Conservation (phyloP, 805 yeast genomes). For the Kluyveromyces wickerhamii region DNA sequence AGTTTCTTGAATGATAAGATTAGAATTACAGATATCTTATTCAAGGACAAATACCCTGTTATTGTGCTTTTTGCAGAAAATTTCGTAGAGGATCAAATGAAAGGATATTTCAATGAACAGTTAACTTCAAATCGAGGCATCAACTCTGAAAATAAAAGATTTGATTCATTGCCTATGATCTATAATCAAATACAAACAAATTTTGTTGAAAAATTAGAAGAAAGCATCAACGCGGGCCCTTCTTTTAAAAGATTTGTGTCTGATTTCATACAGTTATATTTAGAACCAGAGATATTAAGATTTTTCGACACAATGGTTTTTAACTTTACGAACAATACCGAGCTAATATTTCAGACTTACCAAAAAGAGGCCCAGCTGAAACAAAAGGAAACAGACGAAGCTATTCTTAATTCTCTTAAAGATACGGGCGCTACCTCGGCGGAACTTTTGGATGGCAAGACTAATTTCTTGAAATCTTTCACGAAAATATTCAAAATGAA, state of each 20-base stretch:
- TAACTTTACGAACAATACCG: slow-evolving; percentile 25
- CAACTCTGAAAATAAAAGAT: slow-evolving; percentile 9
- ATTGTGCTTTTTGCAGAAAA: slow-evolving; percentile 32
- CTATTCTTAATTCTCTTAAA: slow-evolving; percentile 34
- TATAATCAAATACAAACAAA: slow-evolving; percentile 24
- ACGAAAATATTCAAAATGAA: slow-evolving; percentile 49
- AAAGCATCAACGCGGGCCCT: slow-evolving; percentile 32
- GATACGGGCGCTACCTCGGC: slow-evolving; percentile 29
- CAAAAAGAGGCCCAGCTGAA: slow-evolving; percentile 22
- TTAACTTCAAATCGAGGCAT: slow-evolving; percentile 9
- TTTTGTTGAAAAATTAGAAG: slow-evolving; percentile 32
- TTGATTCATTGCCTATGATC: slow-evolving; percentile 27
- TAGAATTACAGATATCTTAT: slow-evolving; percentile 32
- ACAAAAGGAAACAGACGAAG: slow-evolving; percentile 36
- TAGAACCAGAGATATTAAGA: slow-evolving; percentile 29
- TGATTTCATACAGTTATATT: slow-evolving; percentile 32
- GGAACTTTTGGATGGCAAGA: slow-evolving; percentile 32
- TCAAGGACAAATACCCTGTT: slow-evolving; percentile 34
- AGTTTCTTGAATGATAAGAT: slow-evolving; percentile 32
- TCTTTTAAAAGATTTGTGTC: slow-evolving; percentile 23
- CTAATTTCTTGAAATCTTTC: slow-evolving; percentile 56
- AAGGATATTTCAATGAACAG: slow-evolving; percentile 22
- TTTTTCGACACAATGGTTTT: slow-evolving; percentile 28
- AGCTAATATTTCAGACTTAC: slow-evolving; percentile 21
- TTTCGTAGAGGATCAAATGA: slow-evolving; percentile 32